Evolutionary conservation across 108 stramenopile species (phyloP).

Genomic region (Craspedostauros australis): DNA sequence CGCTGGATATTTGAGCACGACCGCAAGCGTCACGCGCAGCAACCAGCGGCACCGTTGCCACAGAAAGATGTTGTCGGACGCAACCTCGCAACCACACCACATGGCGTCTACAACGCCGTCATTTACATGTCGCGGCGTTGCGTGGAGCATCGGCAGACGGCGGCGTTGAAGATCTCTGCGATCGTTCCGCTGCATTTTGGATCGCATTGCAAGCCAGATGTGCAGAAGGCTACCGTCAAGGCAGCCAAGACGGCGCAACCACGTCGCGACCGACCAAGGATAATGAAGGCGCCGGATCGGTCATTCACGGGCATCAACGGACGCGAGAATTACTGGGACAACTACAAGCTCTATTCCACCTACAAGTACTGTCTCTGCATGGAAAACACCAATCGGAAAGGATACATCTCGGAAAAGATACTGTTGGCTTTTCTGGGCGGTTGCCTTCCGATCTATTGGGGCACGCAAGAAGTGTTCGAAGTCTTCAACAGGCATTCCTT

Average conservation of each 20-base stretch:
- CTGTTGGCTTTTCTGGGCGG: constrained; percentile 38
- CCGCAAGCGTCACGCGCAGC: background rate
- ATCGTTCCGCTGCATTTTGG: constrained; percentile 2
- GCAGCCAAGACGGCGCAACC: no score
- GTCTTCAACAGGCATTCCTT: constrained; percentile 43
- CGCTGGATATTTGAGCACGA: background rate
- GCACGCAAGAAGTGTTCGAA: constrained; percentile 41
- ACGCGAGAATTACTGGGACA: background rate
- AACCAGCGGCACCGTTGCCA: background rate
- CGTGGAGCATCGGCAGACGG: constrained; percentile 3
- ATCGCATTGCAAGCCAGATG: background rate
- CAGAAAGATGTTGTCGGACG: background rate
- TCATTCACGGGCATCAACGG: background rate
- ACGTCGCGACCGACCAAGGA: background rate
- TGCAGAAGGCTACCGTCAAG: background rate
- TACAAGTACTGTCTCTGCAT: constrained; percentile 35
- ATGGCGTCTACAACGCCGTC: background rate
- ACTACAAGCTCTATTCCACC: constrained; percentile 6
- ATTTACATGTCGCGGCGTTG: constrained; percentile 5
- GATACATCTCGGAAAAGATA: constrained; percentile 46
- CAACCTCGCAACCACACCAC: background rate
- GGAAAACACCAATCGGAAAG: constrained; percentile 29
- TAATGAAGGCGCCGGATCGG: background rate
- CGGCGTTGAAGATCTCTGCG: background rate
- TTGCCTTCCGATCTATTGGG: constrained; percentile 47